A percentile compares a stretch with the other conserved stretches of the same genome.
phyloP scores from a whole-genome alignment of 805 yeast species.

The Metschnikowia bowlesiae region DNA sequence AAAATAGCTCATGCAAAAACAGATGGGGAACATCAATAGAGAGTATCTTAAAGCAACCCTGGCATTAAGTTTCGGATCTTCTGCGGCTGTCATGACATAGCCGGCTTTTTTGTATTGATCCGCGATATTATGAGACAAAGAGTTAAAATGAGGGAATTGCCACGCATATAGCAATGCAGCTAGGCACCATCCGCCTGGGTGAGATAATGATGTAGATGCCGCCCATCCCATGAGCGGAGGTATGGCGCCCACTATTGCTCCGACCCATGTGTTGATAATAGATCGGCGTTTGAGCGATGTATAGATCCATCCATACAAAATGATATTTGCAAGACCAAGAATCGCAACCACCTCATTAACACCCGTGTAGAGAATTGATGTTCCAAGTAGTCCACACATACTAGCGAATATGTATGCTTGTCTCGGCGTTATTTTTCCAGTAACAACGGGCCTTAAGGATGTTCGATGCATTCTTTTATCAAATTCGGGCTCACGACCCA shows the following conservation, averaged over 20 bases:
- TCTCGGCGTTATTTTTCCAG: constrained; percentile 66
- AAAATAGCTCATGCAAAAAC: constrained; percentile 74
- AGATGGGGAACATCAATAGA: constrained; percentile 87
- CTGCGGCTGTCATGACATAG: constrained; percentile 95
- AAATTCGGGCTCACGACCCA: constrained; percentile 92
- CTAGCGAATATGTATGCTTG: constrained; percentile 85
- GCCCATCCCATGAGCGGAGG: constrained; percentile 99
- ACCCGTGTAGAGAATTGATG: constrained; percentile 63
- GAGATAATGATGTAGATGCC: constrained; percentile 63
- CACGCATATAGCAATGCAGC: constrained; percentile 90
- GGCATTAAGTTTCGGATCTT: constrained; percentile 86
- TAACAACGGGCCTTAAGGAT: constrained; percentile 81
- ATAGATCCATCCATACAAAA: constrained; percentile 82
- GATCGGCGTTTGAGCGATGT: constrained; percentile 84
- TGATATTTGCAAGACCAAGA: constrained; percentile 77
- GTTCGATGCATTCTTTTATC: constrained; percentile 88
- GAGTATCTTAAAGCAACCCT: constrained; percentile 90
- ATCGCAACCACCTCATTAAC: constrained; percentile 82
- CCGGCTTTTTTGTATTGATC: constrained; percentile 91
- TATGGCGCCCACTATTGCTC: constrained; percentile 97
- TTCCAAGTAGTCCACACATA: constrained; percentile 66
- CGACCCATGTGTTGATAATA: constrained; percentile 95
- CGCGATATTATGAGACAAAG: constrained; percentile 82
- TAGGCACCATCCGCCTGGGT: constrained; percentile 94
- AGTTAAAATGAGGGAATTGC: constrained; percentile 98